These are phyloP conservation scores for Sporisorium iseilematis-ciliati DNA, from an alignment of 1,284 basidiomycete species.

Conservation along the genomic window DNA sequence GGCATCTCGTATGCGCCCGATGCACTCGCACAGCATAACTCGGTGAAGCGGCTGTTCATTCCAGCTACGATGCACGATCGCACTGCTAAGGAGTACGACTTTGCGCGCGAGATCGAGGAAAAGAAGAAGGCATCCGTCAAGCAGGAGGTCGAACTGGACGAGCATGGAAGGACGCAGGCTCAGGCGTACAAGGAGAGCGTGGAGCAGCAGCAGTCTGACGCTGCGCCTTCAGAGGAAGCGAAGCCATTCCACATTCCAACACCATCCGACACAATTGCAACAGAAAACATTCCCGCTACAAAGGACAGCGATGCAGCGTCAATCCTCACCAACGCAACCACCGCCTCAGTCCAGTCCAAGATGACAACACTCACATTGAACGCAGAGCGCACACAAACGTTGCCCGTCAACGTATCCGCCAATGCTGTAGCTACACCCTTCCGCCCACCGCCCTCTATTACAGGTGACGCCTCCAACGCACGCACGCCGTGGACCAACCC, in stretches of 20 bases:
- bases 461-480: constrained; percentile 24
- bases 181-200: constrained; percentile 47
- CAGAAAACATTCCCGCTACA: not conserved
- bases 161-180: constrained; percentile 28
- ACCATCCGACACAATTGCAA: not conserved
- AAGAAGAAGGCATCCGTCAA: not conserved
- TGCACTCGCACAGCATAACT: constrained; percentile 58
- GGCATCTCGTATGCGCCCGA: constrained; percentile 66
- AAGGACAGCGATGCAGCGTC: constrained; percentile 30
- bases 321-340: constrained; percentile 30
- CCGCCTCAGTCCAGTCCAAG: constrained; percentile 33
- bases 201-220: constrained; percentile 3
- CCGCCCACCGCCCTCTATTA: constrained; percentile 38
- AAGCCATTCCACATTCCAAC: constrained; percentile 25
- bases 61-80: constrained; percentile 41
- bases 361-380: constrained; percentile 39
- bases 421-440: constrained; percentile 33
- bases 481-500: constrained; percentile 40
- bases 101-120: constrained; percentile 48
- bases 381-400: constrained; percentile 22
- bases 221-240: not conserved
- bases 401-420: constrained; percentile 38
- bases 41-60: constrained; percentile 60
- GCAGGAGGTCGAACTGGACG: constrained; percentile 20
- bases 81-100: constrained; percentile 43